These are phyloP conservation scores for Phytopythium helicoides DNA, from an alignment of 352 stramenopile genomes.

Conservation along the genomic window DNA sequence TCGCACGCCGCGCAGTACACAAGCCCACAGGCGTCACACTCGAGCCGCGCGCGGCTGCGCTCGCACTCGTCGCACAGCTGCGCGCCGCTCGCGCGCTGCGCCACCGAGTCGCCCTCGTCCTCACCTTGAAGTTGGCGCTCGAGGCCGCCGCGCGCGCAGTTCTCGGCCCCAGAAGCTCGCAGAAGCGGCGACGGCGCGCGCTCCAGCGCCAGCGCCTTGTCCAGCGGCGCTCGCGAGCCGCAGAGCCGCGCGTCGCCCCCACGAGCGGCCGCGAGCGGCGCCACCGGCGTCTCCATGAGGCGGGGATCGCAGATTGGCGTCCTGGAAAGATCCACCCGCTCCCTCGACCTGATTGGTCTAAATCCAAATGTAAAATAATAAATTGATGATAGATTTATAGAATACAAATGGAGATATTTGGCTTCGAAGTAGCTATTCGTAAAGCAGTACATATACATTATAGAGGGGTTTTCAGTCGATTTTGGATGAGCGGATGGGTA, in stretches of 20 bases:
- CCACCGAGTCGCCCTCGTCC: constrained; percentile 1
- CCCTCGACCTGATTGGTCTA: no score
- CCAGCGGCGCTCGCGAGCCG: constrained; percentile 33
- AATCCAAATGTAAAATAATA: no score
- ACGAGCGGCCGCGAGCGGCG: neutral
- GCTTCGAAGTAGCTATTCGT: no score
- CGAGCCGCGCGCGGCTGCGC: constrained; percentile 30
- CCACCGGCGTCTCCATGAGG: constrained; percentile 3
- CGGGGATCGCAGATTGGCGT: no score
- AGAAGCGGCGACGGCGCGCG: constrained; percentile 3
- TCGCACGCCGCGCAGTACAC: constrained; percentile 71
- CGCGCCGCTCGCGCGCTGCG: neutral
- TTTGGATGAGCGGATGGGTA: no score
- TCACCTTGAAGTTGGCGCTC: no score
- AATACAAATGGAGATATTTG: no score
- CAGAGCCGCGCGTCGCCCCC: constrained; percentile 42
- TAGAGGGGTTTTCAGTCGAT: neutral
- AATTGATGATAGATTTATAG: no score
- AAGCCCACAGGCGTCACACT: constrained; percentile 72
- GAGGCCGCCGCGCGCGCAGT: no score
- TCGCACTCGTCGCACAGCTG: constrained; percentile 76
- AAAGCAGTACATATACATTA: constrained; percentile 1
- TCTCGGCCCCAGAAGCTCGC: no score
- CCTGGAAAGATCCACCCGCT: no score
- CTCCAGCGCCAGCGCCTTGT: constrained; percentile 23